Evolutionary conservation across 768 basidiomycete genomes (phyloP), one percentile per base, ranked within the genome.

Genomic region (Leucocoprinus birnbaumii): DNA sequence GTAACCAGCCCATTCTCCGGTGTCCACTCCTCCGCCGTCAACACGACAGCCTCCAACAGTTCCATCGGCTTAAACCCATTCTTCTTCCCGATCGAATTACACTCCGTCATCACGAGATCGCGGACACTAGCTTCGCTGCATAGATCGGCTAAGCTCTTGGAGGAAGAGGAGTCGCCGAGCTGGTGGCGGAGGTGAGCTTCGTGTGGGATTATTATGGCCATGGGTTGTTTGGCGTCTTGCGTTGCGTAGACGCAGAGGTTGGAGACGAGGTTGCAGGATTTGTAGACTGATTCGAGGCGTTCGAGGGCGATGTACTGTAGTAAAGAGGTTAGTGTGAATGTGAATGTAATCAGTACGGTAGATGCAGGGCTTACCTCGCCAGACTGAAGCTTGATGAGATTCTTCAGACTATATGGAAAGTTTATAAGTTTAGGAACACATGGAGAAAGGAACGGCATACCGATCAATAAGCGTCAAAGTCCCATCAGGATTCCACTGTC

Each of bases 401-500:
- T 98, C 84, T 94, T 94, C 65, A 93, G 80, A 18, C 84, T 85
- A 34, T 19, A 37, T 26, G 13, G 6, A 18, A 19, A 35, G 16
- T 47, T 2, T 34, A 51, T 35, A 56, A 48, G 38, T 37, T 47
- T 25, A 47, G 34, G 27, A 21, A 18, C 11, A 5, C 5, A 31
- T 31, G 6, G 11, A 5, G 31, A 31, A 31, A 31, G 5, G 3
- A 31, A 38, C 25, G 22, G 18, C 83, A 54, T 64, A 91, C 85
- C 94, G 83, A 69, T 98, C 96, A 65, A 99, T 89, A 61, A 99
- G 68, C 14, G 78, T 81, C 27, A 99, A 69, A 2, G 95, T 96
- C 13, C 96, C 96, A 65, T 98, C 92, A 18, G 80, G 61, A 69
- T 97, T 96, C 92, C 93, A 98, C 68, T 91, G 90, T 0, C 93